A percentile compares a stretch with the other conserved stretches of the same genome.
These are phyloP conservation scores for Smallanthus sonchifolius DNA, from an alignment of 129 eudicot species.

Conservation along the genomic window DNA sequence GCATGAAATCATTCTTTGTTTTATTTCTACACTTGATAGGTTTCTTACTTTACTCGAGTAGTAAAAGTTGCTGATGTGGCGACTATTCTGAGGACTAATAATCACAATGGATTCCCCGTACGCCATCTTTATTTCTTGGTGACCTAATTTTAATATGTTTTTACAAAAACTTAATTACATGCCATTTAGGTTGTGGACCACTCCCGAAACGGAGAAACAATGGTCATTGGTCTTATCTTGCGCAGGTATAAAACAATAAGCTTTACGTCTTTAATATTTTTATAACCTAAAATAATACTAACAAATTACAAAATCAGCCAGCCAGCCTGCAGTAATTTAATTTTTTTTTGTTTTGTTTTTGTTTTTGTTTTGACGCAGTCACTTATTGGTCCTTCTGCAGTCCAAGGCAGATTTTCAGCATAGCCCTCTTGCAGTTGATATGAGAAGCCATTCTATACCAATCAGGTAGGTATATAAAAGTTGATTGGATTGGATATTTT, in stretches of 20 bases:
- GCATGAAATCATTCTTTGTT: not conserved
- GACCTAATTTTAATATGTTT: not conserved
- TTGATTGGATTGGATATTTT: not conserved
- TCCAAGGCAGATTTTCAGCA: constrained; percentile 95
- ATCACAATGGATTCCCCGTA: constrained; percentile 96
- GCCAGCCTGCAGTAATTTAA: not conserved
- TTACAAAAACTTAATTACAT: constrained; percentile 1
- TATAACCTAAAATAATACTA: not conserved
- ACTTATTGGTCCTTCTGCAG: constrained; percentile 83
- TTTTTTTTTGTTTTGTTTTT: not conserved
- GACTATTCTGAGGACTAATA: constrained; percentile 57
- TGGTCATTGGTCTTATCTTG: constrained; percentile 84
- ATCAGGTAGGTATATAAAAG: constrained; percentile 46
- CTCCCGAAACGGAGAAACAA: constrained; percentile 80
- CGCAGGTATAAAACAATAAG: constrained; percentile 52
- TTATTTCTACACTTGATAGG: constrained; percentile 39
- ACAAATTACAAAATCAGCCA: not conserved
- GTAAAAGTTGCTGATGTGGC: constrained; percentile 75
- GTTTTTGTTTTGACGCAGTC: constrained; percentile 49
- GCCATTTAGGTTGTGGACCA: constrained; percentile 79
- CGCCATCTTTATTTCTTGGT: constrained; percentile 10
- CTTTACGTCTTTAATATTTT: not conserved
- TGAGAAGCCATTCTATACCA: constrained; percentile 77
- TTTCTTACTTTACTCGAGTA: constrained; percentile 71
- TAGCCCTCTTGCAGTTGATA: constrained; percentile 76